phyloP scores from a whole-genome alignment of 1,139 yeast genomes.

The Nadsonia commutata region DNA sequence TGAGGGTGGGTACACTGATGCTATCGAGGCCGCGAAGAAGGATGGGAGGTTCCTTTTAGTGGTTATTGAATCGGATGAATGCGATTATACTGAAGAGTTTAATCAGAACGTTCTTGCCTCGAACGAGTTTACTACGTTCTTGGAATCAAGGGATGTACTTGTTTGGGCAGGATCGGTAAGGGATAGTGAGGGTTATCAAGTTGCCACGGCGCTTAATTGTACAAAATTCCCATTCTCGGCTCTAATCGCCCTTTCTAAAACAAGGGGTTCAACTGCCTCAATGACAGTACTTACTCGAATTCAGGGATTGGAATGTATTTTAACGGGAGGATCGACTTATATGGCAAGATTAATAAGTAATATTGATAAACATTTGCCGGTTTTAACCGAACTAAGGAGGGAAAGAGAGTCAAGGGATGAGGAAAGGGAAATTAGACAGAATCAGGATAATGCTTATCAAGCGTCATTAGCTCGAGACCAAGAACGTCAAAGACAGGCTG shows the following conservation, averaged over 20 bases:
- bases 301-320: slow-evolving; percentile 37
- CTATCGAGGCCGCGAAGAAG: slow-evolving; percentile 50
- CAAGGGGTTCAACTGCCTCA: slow-evolving; percentile 21
- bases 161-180: slow-evolving; percentile 85
- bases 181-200: slow-evolving; percentile 71
- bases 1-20: slow-evolving; percentile 67
- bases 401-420: no score
- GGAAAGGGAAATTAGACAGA: slow-evolving; percentile 41
- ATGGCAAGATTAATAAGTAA: slow-evolving; percentile 19
- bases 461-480: slow-evolving; percentile 47
- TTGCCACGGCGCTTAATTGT: slow-evolving; percentile 61
- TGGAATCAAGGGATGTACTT: slow-evolving; percentile 37
- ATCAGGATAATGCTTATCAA: slow-evolving; percentile 70
- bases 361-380: slow-evolving; percentile 42
- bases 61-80: slow-evolving; percentile 58
- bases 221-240: slow-evolving; percentile 75
- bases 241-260: slow-evolving; percentile 35
- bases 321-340: slow-evolving; percentile 22
- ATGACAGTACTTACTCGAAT: slow-evolving; percentile 50
- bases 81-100: slow-evolving; percentile 45
- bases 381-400: not conserved
- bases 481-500: slow-evolving; percentile 24
- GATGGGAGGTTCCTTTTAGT: slow-evolving; percentile 59
- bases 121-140: slow-evolving; percentile 35
- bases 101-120: slow-evolving; percentile 43